phyloP scores from a whole-genome alignment of 2,329 filamentous ascomycete species.

The Fusarium luffae region DNA sequence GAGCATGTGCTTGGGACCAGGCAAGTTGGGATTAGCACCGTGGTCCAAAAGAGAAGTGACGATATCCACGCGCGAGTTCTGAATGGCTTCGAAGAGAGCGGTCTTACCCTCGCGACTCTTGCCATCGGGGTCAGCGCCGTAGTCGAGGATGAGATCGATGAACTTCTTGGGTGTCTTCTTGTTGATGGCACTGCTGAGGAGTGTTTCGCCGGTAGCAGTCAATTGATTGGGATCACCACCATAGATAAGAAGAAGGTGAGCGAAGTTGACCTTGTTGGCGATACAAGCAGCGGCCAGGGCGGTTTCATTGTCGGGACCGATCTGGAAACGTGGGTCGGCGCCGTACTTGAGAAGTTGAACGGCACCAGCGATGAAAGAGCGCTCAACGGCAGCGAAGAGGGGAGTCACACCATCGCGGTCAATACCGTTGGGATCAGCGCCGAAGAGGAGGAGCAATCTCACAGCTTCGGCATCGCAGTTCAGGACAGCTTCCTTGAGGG shows the following conservation, averaged over 20 bases:
- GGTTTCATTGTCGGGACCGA: slow-evolving; percentile 63
- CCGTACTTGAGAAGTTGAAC: slow-evolving; percentile 73
- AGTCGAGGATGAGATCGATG: slow-evolving; percentile 69
- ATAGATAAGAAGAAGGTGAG: slow-evolving; percentile 70
- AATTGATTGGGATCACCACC: slow-evolving; percentile 67
- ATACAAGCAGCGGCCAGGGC: slow-evolving; percentile 63
- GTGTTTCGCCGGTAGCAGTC: slow-evolving; percentile 67
- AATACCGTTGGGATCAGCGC: slow-evolving; percentile 64
- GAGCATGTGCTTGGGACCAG: slow-evolving; percentile 75
- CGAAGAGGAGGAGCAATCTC: slow-evolving; percentile 66
- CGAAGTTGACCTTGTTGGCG: slow-evolving; percentile 65
- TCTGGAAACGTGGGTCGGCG: slow-evolving; percentile 65
- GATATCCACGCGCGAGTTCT: slow-evolving; percentile 65
- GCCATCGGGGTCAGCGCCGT: slow-evolving; percentile 67
- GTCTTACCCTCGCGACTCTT: slow-evolving; percentile 72
- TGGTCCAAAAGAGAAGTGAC: slow-evolving; percentile 63
- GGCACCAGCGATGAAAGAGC: slow-evolving; percentile 66
- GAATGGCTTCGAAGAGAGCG: slow-evolving; percentile 71
- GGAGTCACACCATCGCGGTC: slow-evolving; percentile 64
- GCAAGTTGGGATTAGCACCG: slow-evolving; percentile 74
- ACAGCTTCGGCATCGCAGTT: slow-evolving; percentile 64
- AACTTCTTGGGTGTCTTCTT: slow-evolving; percentile 65
- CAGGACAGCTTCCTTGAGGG: slow-evolving; percentile 64
- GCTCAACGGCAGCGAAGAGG: slow-evolving; percentile 62
- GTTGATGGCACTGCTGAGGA: slow-evolving; percentile 69